Conservation (phyloP, 345 rosid species). For the Salix suchowensis region DNA sequence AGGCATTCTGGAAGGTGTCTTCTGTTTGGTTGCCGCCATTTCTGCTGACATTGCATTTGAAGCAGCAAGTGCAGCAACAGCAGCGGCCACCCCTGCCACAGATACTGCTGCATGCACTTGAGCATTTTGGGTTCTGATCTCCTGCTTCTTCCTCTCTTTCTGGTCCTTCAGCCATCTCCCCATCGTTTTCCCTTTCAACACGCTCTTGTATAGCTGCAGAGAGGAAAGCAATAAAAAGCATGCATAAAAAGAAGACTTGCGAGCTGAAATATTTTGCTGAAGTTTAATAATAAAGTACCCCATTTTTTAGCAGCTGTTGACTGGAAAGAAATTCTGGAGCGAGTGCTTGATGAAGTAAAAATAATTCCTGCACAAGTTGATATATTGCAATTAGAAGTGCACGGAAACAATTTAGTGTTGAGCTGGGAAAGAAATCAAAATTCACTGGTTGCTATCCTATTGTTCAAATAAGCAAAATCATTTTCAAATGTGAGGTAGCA, state of each 20-base stretch:
- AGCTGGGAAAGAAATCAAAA: no score
- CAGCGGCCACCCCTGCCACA: slow-evolving; percentile 94
- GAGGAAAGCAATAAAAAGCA: background rate
- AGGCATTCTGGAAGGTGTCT: slow-evolving; percentile 34
- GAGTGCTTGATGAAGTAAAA: slow-evolving; percentile 59
- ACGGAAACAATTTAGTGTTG: no score
- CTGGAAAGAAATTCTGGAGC: slow-evolving; percentile 51
- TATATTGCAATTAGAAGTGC: no score
- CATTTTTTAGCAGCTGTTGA: slow-evolving; percentile 53
- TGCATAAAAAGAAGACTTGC: background rate
- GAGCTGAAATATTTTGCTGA: background rate
- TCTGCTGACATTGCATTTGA: slow-evolving; percentile 44
- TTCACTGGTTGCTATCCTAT: no score
- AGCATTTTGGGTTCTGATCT: slow-evolving; percentile 69
- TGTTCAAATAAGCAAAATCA: no score
- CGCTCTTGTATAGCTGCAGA: slow-evolving; percentile 68
- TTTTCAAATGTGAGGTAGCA: no score
- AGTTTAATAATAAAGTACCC: slow-evolving; percentile 36
- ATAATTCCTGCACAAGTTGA: slow-evolving; percentile 40
- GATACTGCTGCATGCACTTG: slow-evolving; percentile 86
- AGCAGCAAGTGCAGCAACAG: slow-evolving; percentile 71
- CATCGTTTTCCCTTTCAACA: slow-evolving; percentile 63
- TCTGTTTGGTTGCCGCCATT: slow-evolving; percentile 25
- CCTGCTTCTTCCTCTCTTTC: slow-evolving; percentile 87
- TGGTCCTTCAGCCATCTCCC: slow-evolving; percentile 91